A percentile compares a stretch with the other conserved stretches of the same genome.
phyloP scores from a whole-genome alignment of 208 protist species.

The Porcisia deanei region DNA sequence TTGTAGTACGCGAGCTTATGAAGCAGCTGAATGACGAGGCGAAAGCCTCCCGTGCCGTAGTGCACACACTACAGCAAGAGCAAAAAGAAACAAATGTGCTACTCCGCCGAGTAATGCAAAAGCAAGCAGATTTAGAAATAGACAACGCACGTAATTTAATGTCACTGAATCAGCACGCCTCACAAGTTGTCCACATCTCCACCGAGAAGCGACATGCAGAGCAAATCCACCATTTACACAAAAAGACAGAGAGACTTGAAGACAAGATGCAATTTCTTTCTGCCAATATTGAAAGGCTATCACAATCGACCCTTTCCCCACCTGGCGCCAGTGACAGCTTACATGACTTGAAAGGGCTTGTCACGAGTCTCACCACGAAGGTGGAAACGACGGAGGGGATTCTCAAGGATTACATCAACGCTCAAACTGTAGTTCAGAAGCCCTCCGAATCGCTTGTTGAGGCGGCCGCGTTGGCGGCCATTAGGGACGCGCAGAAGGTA shows the following conservation, averaged over 20 bases:
- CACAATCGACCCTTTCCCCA: not conserved
- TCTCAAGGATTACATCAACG: not conserved
- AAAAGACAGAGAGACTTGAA: conserved; percentile 31
- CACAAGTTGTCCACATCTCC: not conserved
- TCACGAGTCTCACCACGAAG: not conserved
- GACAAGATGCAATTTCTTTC: conserved; percentile 24
- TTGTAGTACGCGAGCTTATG: conserved; percentile 58
- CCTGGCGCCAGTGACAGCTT: not conserved
- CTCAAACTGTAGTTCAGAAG: not conserved
- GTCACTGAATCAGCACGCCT: conserved; percentile 14
- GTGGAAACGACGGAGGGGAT: conserved; percentile 1
- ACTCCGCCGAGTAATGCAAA: conserved; percentile 49
- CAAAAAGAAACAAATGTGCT: conserved; percentile 48
- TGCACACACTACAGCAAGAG: conserved; percentile 42
- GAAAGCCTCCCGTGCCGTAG: conserved; percentile 25
- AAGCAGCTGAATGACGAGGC: conserved; percentile 56
- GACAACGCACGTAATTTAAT: conserved; percentile 40
- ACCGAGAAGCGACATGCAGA: conserved; percentile 22
- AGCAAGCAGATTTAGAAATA: conserved; percentile 61
- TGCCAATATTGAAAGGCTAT: not conserved
- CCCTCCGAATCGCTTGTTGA: not conserved
- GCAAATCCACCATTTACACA: conserved; percentile 28
- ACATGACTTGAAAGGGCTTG: conserved; percentile 8
- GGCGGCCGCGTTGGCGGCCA: not conserved
- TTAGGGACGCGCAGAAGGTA: not conserved